phyloP scores from a whole-genome alignment of 352 stramenopile genomes.

The Thalassiosira mediterranea region DNA sequence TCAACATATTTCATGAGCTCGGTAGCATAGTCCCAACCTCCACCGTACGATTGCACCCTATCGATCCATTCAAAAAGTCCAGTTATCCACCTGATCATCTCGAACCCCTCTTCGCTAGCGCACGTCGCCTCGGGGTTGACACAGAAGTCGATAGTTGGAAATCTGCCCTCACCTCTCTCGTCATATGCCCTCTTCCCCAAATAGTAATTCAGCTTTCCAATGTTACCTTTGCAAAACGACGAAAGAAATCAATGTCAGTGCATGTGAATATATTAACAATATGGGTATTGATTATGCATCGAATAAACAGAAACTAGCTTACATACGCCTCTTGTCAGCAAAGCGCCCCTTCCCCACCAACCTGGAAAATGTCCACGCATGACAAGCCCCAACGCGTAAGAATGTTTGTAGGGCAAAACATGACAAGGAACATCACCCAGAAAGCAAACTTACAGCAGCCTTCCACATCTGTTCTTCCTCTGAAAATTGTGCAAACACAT shows the following conservation, averaged over 20 bases:
- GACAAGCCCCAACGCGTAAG: too few species aligned
- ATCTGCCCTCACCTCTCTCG: slow-evolving; percentile 4
- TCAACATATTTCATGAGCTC: slow-evolving; percentile 53
- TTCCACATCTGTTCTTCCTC: slow-evolving; percentile 7
- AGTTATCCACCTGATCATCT: slow-evolving; percentile 40
- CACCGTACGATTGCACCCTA: slow-evolving; percentile 26
- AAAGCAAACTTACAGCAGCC: slow-evolving; percentile 2
- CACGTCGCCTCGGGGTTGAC: slow-evolving; percentile 10
- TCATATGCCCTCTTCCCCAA: slow-evolving; percentile 15
- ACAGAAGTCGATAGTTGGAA: slow-evolving; percentile 23
- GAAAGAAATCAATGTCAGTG: too few species aligned
- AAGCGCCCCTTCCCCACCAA: slow-evolving; percentile 28
- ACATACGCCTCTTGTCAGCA: slow-evolving; percentile 37
- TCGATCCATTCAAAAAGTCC: slow-evolving; percentile 43
- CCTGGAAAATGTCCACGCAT: background rate
- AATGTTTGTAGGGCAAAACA: background rate
- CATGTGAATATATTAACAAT: background rate
- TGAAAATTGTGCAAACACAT: too few species aligned
- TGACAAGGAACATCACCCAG: background rate
- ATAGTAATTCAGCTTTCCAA: slow-evolving; percentile 42
- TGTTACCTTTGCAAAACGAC: slow-evolving; percentile 20
- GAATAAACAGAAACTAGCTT: slow-evolving; percentile 6
- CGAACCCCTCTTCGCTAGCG: slow-evolving; percentile 9
- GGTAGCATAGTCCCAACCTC: slow-evolving; percentile 30
- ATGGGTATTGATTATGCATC: background rate